Evolutionary conservation across 441 rosid species (phyloP).

Genomic region (Populus hybrid): DNA sequence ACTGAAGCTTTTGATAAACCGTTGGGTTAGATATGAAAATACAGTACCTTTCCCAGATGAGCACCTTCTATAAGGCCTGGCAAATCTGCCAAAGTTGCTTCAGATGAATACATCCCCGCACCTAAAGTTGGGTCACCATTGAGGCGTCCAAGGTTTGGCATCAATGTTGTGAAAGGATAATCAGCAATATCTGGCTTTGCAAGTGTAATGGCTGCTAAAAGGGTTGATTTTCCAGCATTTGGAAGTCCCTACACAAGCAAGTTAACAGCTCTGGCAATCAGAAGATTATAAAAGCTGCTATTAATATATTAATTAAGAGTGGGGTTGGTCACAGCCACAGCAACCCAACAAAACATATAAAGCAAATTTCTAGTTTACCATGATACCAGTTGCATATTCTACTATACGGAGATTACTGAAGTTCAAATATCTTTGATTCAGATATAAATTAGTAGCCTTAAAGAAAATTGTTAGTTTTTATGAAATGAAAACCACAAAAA

Average conservation of each 20-base stretch:
- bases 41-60: slow-evolving; percentile 68
- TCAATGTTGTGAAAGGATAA: slow-evolving; percentile 80
- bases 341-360: background rate
- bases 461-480: background rate
- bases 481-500: background rate
- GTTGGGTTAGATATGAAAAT: slow-evolving; percentile 11
- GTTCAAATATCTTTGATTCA: background rate
- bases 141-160: slow-evolving; percentile 82
- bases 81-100: slow-evolving; percentile 77
- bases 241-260: slow-evolving; percentile 64
- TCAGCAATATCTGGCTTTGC: slow-evolving; percentile 84
- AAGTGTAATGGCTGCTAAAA: slow-evolving; percentile 60
- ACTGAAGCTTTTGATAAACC: slow-evolving; percentile 7
- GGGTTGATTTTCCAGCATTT: slow-evolving; percentile 78
- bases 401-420: background rate
- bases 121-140: slow-evolving; percentile 72
- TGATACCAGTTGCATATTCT: background rate
- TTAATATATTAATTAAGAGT: background rate
- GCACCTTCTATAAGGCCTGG: slow-evolving; percentile 89
- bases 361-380: background rate
- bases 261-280: slow-evolving; percentile 2
- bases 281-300: background rate
- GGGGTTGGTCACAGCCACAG: background rate
- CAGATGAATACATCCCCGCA: slow-evolving; percentile 59
- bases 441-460: background rate